Evolutionary conservation across 140 eudicot species (phyloP).

Genomic region (Flaveria floridana): DNA sequence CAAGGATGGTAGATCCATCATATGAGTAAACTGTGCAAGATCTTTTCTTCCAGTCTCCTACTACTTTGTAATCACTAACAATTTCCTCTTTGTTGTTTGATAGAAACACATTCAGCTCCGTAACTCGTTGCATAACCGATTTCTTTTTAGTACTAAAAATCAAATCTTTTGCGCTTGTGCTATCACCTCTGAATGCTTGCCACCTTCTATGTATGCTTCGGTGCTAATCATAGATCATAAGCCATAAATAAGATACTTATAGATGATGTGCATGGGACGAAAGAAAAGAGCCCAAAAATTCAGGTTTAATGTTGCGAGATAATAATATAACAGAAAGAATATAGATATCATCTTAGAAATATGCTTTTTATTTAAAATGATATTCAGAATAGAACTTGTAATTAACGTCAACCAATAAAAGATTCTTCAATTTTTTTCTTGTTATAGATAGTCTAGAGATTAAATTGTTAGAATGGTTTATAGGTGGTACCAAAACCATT

Average conservation of each 20-base stretch:
- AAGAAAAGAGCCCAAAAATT: background rate
- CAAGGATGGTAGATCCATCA: conserved; percentile 52
- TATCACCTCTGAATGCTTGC: conserved; percentile 65
- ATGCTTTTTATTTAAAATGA: no score
- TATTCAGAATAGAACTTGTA: no score
- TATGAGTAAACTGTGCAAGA: conserved; percentile 50
- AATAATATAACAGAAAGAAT: no score
- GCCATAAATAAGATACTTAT: background rate
- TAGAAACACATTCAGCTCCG: conserved; percentile 51
- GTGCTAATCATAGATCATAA: conserved; percentile 26
- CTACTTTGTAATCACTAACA: conserved; percentile 50
- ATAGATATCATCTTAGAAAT: no score
- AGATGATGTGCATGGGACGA: background rate
- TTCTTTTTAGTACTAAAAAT: conserved; percentile 59
- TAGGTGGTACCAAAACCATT: no score
- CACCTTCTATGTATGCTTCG: conserved; percentile 60
- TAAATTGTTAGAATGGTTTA: no score
- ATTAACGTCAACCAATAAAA: no score
- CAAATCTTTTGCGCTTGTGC: conserved; percentile 43
- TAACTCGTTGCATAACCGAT: conserved; percentile 36
- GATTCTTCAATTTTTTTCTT: no score
- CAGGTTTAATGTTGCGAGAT: no score
- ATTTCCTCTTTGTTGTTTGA: conserved; percentile 48
- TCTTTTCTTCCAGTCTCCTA: conserved; percentile 54
- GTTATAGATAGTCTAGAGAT: no score